Conservation (phyloP, 1,284 basidiomycete genomes). For the Cerioporus squamosus region DNA sequence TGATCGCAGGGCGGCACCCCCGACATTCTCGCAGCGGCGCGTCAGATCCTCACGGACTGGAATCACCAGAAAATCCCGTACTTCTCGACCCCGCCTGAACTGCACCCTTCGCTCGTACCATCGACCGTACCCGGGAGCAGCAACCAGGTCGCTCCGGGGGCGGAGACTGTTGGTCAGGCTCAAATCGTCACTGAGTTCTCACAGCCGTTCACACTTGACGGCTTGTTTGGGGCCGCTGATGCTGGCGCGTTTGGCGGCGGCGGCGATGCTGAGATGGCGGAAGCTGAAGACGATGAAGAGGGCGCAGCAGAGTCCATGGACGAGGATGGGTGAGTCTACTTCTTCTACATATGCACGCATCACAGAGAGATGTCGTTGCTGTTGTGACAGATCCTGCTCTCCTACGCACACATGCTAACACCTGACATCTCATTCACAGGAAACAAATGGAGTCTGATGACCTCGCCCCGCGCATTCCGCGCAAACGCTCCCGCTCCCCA, state of each 20-base stretch:
- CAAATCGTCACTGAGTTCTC: conserved; percentile 70
- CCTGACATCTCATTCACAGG: conserved; percentile 11
- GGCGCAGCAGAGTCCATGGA: conserved; percentile 42
- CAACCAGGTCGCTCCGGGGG: conserved; percentile 60
- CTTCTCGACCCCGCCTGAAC: conserved; percentile 76
- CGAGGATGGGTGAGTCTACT: conserved; percentile 49
- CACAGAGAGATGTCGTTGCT: too few species aligned
- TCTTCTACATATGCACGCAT: too few species aligned
- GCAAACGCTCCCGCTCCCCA: conserved; percentile 42
- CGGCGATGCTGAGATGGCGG: conserved; percentile 26
- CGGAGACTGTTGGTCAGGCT: conserved; percentile 76
- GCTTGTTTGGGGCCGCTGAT: conserved; percentile 77
- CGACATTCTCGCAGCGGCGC: conserved; percentile 83
- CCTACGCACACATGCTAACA: background rate
- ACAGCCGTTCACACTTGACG: conserved; percentile 76
- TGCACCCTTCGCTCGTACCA: conserved; percentile 78
- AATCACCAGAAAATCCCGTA: conserved; percentile 96
- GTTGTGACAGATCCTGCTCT: background rate
- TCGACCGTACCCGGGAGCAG: conserved; percentile 42
- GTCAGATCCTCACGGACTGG: conserved; percentile 92
- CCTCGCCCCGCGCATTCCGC: conserved; percentile 39
- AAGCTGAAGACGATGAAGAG: conserved; percentile 32
- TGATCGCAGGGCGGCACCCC: conserved; percentile 82
- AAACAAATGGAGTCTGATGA: conserved; percentile 51
- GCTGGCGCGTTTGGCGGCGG: conserved; percentile 61